Percentiles rank a stretch among this genome's conserved stretches.
Evolutionary conservation across 2,329 filamentous ascomycete species (phyloP).

Genomic region (Emmonsiellopsis sp.): DNA sequence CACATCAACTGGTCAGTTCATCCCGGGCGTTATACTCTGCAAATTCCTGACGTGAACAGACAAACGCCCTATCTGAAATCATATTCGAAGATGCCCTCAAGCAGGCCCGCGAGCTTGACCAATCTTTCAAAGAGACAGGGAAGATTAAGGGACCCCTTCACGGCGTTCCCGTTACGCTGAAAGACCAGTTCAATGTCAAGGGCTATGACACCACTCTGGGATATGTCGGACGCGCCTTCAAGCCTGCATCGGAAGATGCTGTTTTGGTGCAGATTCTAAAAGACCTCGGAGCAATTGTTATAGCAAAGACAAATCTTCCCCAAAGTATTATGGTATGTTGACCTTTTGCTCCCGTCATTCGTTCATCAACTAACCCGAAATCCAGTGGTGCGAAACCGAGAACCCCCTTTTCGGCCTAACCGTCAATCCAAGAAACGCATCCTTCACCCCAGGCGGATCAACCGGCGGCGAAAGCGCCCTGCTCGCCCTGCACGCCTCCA

Average conservation of each 20-base stretch:
- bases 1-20: slow-evolving; percentile 16
- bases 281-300: slow-evolving; percentile 42
- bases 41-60: not conserved
- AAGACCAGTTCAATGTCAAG: slow-evolving; percentile 17
- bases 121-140: slow-evolving; percentile 32
- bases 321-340: slow-evolving; percentile 51
- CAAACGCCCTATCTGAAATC: slow-evolving; percentile 19
- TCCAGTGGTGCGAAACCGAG: slow-evolving; percentile 45
- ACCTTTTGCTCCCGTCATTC: not conserved
- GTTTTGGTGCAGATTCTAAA: slow-evolving; percentile 9
- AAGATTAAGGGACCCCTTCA: slow-evolving; percentile 21
- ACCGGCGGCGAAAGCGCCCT: slow-evolving; percentile 60
- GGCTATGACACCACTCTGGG: slow-evolving; percentile 11
- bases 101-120: slow-evolving; percentile 17
- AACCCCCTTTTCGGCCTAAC: slow-evolving; percentile 51
- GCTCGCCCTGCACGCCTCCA: slow-evolving; percentile 48
- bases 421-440: slow-evolving; percentile 53
- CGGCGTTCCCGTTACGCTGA: slow-evolving; percentile 20
- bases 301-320: slow-evolving; percentile 49
- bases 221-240: slow-evolving; percentile 11
- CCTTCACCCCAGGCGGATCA: slow-evolving; percentile 55
- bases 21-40: not conserved
- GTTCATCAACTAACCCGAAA: not conserved
- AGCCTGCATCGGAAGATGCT: slow-evolving; percentile 3
- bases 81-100: slow-evolving; percentile 18